Conservation (phyloP, 208 protist species). For the Trypanosoma lewisi region DNA sequence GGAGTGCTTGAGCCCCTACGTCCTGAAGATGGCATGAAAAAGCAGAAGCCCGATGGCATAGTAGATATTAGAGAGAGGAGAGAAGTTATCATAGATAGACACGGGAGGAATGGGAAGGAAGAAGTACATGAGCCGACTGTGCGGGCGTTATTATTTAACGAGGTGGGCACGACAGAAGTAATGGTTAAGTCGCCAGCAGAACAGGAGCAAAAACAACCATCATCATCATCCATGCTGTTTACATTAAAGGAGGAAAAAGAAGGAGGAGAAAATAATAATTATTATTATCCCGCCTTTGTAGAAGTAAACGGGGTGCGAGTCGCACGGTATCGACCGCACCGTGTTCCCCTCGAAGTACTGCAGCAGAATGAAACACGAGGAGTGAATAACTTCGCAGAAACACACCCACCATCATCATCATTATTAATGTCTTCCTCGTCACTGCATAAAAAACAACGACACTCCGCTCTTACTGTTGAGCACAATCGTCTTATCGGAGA, state of each 20-base stretch:
- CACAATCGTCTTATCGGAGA: conserved; percentile 4
- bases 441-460: no score
- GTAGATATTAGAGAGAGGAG: no score
- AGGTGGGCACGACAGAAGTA: not conserved
- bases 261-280: not conserved
- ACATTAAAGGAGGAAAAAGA: not conserved
- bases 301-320: conserved; percentile 26
- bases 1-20: conserved; percentile 40
- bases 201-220: no score
- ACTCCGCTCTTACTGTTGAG: not conserved
- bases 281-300: conserved; percentile 15
- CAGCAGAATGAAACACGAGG: not conserved
- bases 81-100: no score
- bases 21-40: conserved; percentile 3
- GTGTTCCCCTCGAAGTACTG: not conserved
- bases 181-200: not conserved
- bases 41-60: no score
- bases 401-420: no score
- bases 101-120: no score
- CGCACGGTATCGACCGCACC: conserved; percentile 11
- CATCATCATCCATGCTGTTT: not conserved
- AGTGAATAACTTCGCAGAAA: no score
- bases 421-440: no score
- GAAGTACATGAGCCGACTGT: no score
- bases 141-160: no score